Conservation (phyloP, 352 stramenopile genomes). For the Pythium sp. region DNA sequence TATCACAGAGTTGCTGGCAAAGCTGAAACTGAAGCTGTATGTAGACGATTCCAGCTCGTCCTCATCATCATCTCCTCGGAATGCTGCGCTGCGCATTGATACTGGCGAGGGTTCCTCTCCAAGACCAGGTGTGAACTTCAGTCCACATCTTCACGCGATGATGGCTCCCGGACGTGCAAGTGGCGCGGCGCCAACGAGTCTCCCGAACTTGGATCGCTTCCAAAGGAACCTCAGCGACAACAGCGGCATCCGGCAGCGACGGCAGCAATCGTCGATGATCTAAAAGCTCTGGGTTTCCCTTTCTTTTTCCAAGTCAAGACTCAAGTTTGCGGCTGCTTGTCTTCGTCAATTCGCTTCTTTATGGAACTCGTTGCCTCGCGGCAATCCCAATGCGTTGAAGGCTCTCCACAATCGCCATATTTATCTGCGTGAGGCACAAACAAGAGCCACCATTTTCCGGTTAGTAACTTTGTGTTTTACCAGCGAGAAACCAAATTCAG, state of each 20-base stretch:
- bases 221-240: slow-evolving; percentile 9
- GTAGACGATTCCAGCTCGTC: slow-evolving; percentile 11
- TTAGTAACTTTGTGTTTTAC: background rate
- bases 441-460: background rate
- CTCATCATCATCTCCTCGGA: background rate
- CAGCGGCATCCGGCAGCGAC: slow-evolving; percentile 18
- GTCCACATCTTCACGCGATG: background rate
- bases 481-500: slow-evolving; percentile 1
- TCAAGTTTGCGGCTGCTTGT: background rate
- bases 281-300: background rate
- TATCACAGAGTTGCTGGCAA: slow-evolving; percentile 51
- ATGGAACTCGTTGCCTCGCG: slow-evolving; percentile 16
- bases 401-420: slow-evolving; percentile 59
- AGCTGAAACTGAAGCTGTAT: slow-evolving; percentile 35
- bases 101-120: background rate
- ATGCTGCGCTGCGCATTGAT: background rate
- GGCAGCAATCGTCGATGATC: slow-evolving; percentile 15
- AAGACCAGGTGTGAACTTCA: slow-evolving; percentile 1
- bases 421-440: slow-evolving; percentile 35
- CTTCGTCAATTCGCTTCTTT: background rate
- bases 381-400: slow-evolving; percentile 42
- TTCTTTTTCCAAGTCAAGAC: background rate
- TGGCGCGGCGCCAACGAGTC: background rate
- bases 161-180: background rate
- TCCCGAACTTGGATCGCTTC: slow-evolving; percentile 15